A percentile compares a stretch with the other conserved stretches of the same genome.
Evolutionary conservation across 1,139 yeast species (phyloP).

Genomic region (Pichia cactophila): DNA sequence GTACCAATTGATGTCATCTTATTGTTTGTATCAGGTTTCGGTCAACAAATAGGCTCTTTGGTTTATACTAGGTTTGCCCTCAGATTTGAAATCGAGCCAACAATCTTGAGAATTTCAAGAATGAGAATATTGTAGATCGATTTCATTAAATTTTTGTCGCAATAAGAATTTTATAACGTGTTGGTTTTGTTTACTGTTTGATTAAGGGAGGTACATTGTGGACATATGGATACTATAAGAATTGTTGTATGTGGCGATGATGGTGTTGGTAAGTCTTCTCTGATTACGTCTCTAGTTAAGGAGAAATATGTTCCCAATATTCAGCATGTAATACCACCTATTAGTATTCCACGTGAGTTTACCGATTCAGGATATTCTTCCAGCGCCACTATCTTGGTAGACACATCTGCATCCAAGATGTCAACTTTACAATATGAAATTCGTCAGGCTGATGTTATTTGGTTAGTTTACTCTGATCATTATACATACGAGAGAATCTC

Average conservation of each 20-base stretch:
- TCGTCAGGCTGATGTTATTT: conserved; percentile 80
- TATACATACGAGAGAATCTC: conserved; percentile 89
- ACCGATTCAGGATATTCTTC: conserved; percentile 55
- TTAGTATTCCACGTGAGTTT: conserved; percentile 67
- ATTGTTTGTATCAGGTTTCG: not conserved
- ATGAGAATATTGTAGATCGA: no score
- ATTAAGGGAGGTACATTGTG: not conserved
- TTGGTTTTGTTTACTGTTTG: not conserved
- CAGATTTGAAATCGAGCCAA: not conserved
- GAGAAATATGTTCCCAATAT: conserved; percentile 70
- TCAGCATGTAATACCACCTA: conserved; percentile 73
- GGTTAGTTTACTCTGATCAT: conserved; percentile 89
- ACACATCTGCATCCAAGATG: conserved; percentile 67
- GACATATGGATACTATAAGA: conserved; percentile 39
- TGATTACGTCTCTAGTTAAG: conserved; percentile 73
- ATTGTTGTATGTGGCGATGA: conserved; percentile 97
- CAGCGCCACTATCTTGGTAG: conserved; percentile 63
- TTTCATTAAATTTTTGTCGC: not conserved
- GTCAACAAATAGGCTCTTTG: not conserved
- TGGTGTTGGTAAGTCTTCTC: conserved; percentile 74
- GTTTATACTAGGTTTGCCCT: conserved; percentile 3
- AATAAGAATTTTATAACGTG: not conserved
- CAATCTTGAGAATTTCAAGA: not conserved
- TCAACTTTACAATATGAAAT: conserved; percentile 60
- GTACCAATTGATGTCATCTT: conserved; percentile 88